Percentiles rank a stretch among this genome's conserved stretches.
phyloP scores from a whole-genome alignment of 768 basidiomycete species.

The Nevesoporus exiguus region DNA sequence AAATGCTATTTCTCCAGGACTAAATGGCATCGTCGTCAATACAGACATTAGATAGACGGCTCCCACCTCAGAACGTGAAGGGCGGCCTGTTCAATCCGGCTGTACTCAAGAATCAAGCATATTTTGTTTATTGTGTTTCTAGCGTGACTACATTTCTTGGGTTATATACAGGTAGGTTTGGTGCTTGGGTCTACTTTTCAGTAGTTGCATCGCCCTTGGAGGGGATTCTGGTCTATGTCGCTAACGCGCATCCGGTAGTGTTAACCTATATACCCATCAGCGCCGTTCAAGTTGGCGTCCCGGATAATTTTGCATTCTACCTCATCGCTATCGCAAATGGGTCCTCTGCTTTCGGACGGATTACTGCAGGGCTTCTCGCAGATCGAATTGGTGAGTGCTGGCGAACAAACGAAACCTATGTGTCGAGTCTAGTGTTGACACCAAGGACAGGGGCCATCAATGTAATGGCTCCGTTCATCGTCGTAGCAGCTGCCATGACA shows the following conservation, averaged over 20 bases:
- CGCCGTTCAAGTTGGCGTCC: conserved; percentile 48
- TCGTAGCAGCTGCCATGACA: conserved; percentile 54
- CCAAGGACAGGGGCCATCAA: conserved; percentile 54
- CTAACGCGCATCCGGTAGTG: conserved; percentile 35
- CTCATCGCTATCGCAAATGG: conserved; percentile 67
- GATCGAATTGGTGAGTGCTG: conserved; percentile 48
- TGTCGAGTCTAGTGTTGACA: background rate
- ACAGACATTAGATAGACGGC: conserved; percentile 40
- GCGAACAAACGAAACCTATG: background rate
- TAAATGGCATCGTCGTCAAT: background rate
- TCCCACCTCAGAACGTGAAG: conserved; percentile 49
- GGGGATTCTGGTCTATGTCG: background rate
- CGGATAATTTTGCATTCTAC: conserved; percentile 54
- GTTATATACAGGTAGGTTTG: conserved; percentile 55
- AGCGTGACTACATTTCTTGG: conserved; percentile 61
- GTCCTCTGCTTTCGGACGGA: conserved; percentile 58
- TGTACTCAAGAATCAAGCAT: conserved; percentile 47
- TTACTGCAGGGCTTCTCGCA: conserved; percentile 48
- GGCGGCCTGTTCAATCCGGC: conserved; percentile 57
- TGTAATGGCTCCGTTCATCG: conserved; percentile 61
- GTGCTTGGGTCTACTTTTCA: background rate
- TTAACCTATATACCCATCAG: conserved; percentile 65
- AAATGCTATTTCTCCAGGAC: no score
- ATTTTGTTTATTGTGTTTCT: conserved; percentile 54
- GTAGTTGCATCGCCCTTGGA: no score